A percentile compares a stretch with the other conserved stretches of the same genome.
Conservation (phyloP, 2,329 filamentous ascomycete genomes). For the Cladophialophora exuberans region DNA sequence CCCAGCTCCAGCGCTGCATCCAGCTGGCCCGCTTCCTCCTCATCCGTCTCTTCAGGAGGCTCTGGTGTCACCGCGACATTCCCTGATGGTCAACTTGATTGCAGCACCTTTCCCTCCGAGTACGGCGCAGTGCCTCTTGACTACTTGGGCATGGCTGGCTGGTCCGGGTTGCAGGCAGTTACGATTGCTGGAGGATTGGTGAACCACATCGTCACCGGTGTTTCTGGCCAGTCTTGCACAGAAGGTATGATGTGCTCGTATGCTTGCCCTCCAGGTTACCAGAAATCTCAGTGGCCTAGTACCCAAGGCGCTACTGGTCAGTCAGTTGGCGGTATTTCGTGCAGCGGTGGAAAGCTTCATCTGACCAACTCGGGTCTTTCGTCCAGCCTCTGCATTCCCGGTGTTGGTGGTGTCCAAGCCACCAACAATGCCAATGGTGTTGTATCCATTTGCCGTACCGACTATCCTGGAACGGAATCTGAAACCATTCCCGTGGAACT, state of each 20-base stretch:
- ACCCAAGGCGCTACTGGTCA: conserved; percentile 78
- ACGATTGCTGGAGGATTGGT: conserved; percentile 60
- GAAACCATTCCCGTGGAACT: conserved; percentile 80
- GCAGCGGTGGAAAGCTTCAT: conserved; percentile 71
- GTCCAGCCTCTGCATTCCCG: conserved; percentile 73
- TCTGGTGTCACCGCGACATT: conserved; percentile 69
- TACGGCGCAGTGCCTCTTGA: conserved; percentile 76
- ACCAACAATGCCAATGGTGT: conserved; percentile 71
- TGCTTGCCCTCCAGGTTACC: conserved; percentile 85
- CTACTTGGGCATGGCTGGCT: conserved; percentile 74
- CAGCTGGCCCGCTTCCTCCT: conserved; percentile 32
- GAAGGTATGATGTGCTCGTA: conserved; percentile 82
- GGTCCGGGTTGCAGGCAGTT: conserved; percentile 74
- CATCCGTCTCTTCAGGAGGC: conserved; percentile 35
- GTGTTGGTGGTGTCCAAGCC: conserved; percentile 71
- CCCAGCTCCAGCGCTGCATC: conserved; percentile 36
- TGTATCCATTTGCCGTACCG: conserved; percentile 85
- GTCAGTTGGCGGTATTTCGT: conserved; percentile 86
- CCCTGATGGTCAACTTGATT: conserved; percentile 73
- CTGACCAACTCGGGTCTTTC: conserved; percentile 70
- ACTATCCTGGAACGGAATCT: conserved; percentile 85
- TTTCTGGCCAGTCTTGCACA: conserved; percentile 64
- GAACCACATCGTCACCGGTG: conserved; percentile 66
- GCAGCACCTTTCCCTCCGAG: conserved; percentile 72
- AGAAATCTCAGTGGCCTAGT: conserved; percentile 87